These are phyloP conservation scores for Sporothrix pallida DNA, from an alignment of 2,329 filamentous ascomycete species.

Conservation along the genomic window DNA sequence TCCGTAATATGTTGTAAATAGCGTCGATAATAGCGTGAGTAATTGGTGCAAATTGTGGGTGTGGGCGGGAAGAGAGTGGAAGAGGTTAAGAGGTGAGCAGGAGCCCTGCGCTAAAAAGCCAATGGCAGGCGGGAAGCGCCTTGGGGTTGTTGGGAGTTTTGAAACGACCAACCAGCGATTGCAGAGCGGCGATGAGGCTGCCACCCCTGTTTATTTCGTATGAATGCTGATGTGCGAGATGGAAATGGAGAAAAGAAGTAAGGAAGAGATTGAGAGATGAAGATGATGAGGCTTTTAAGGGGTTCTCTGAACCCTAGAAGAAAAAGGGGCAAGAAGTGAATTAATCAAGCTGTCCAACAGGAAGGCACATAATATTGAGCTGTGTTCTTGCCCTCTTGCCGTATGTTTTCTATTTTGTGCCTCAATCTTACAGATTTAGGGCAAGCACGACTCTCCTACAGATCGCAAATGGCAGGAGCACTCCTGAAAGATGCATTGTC, in stretches of 20 bases:
- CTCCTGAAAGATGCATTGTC: conserved; percentile 6
- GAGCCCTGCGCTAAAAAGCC: conserved; percentile 33
- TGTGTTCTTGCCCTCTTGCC: conserved; percentile 2
- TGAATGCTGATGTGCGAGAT: not conserved
- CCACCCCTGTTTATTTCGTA: not conserved
- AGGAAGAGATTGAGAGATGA: not conserved
- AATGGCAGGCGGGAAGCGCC: conserved; percentile 24
- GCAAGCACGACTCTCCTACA: not conserved
- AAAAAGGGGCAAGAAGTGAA: not conserved
- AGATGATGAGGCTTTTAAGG: not conserved
- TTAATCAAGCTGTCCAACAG: not conserved
- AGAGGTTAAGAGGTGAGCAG: not conserved
- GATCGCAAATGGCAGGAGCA: conserved; percentile 18
- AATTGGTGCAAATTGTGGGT: not conserved
- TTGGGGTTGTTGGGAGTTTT: conserved; percentile 1
- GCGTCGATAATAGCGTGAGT: conserved; percentile 15
- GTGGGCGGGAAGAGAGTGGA: conserved; percentile 1
- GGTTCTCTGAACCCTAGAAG: too few relatives aligned
- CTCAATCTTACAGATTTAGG: not conserved
- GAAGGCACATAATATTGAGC: not conserved
- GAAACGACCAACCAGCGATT: conserved; percentile 24
- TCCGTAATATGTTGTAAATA: not conserved
- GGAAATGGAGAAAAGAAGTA: not conserved
- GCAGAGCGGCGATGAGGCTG: conserved; percentile 27
- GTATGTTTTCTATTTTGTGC: not conserved